phyloP scores from a whole-genome alignment of 225 moss, liverwort and hornwort genomes.

The Antitrichia curtipendula region DNA sequence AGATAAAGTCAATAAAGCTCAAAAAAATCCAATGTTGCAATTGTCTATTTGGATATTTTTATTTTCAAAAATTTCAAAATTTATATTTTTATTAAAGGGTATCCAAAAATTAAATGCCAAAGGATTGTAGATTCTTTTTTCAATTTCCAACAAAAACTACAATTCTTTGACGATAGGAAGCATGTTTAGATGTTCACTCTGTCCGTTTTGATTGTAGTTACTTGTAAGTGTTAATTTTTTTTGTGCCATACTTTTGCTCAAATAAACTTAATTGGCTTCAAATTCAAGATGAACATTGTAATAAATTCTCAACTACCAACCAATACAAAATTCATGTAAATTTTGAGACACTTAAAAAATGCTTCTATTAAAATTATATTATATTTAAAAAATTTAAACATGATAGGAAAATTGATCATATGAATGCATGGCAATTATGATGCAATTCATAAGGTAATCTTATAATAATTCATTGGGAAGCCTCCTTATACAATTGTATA shows the following conservation, averaged over 20 bases:
- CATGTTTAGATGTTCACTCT: accelerated
- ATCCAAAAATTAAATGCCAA: not conserved
- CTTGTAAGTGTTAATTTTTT: too few relatives aligned
- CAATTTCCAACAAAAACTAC: not conserved
- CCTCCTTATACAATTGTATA: not conserved
- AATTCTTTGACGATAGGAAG: not conserved
- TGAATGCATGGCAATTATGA: not conserved
- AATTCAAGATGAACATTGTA: too few relatives aligned
- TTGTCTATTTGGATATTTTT: not conserved
- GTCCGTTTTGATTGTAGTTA: not conserved
- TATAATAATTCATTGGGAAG: not conserved
- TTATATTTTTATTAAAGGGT: not conserved
- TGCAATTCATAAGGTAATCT: too few relatives aligned
- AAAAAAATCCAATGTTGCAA: not conserved
- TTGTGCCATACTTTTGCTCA: not conserved
- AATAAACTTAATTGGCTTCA: not conserved
- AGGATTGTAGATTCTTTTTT: not conserved
- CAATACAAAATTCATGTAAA: not conserved
- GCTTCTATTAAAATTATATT: not conserved
- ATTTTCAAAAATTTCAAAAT: not conserved
- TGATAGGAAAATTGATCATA: not conserved
- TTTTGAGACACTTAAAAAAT: too few relatives aligned
- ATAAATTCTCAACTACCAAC: not conserved
- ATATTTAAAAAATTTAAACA: too few relatives aligned
- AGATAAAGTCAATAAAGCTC: not conserved